Base-by-base conservation (phyloP, 352 stramenopile species). In the Globisporangium parvum region DNA sequence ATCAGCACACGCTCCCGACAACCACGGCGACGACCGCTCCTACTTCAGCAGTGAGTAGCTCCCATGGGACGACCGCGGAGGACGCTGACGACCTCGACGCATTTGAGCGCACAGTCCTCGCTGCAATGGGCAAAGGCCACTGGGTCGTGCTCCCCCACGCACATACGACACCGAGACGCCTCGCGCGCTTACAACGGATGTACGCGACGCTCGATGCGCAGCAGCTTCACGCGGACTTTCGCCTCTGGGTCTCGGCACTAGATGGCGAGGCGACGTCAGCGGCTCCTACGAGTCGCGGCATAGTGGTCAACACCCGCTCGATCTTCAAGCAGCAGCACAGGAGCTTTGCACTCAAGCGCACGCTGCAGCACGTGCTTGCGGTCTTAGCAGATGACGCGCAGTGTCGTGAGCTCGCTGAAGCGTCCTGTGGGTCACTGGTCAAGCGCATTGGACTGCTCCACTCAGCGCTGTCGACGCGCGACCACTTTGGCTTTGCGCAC, bases 101-200 rank as follows among this genome's bases (percentile, higher is more conserved):
- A 2, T 83, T 90, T 39, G 74, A 76, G 24, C 60, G 42, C 17
- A 45, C 53, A 6, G 26, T 90, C 0, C n/a, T 71, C 6, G 11
- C 28, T 21, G 70, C 77, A 3, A 77, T 82, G 53, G 60, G 71
- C 23, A 84, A 74, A 31, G 80, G 80, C 0, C 65, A 77, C 20
- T 90, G 80, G 80, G 58, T 80, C 11, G 71, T 87, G 6, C 40
- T 88, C 3, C 57, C 69, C 6, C 67, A 79, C 23, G 21, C 80
- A 0, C 69, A 90, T 23, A 31, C 57, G 2, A 56, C 48, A 3
- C 39, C 62, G 0, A 17, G 54, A 2, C 70, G 65, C 33, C 33
- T 75, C 6, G 10, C 23, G 2, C 61, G 65, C 21, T 37, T 90
- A 0, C 42, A 56, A 39, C 58, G 24, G 0, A 57, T 85, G 3